Percentiles rank a stretch among this genome's conserved stretches.
Conservation (phyloP, 805 yeast species). For the Suhomyces pyralidae region DNA sequence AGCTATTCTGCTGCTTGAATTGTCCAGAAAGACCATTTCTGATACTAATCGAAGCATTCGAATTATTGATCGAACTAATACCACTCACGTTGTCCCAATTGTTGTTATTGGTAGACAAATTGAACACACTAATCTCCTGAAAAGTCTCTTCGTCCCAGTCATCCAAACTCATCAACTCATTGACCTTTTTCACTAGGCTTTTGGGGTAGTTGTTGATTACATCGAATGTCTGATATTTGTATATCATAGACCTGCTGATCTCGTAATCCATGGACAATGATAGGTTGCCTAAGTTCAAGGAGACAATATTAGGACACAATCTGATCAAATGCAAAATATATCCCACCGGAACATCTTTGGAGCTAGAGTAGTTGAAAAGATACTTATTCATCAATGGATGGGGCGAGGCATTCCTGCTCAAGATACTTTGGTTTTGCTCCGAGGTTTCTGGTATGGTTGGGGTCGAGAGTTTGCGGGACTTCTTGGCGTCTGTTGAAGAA, state of each 20-base stretch:
- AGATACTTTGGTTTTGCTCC: neutral
- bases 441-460: neutral
- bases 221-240: slow-evolving; percentile 39
- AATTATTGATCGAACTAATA: neutral
- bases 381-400: slow-evolving; percentile 67
- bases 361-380: slow-evolving; percentile 56
- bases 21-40: neutral
- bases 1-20: slow-evolving; percentile 2
- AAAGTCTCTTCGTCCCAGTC: slow-evolving; percentile 3
- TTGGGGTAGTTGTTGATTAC: slow-evolving; percentile 37
- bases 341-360: slow-evolving; percentile 81
- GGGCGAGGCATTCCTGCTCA: slow-evolving; percentile 2
- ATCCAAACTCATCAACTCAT: slow-evolving; percentile 17
- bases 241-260: slow-evolving; percentile 34
- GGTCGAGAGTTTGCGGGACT: neutral
- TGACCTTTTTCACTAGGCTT: slow-evolving; percentile 22
- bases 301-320: slow-evolving; percentile 60
- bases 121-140: slow-evolving; percentile 2
- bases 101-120: neutral
- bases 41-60: neutral
- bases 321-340: slow-evolving; percentile 63
- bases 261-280: slow-evolving; percentile 68
- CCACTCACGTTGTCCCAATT: neutral
- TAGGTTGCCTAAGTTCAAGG: slow-evolving; percentile 57
- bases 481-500: neutral